Conservation (phyloP, 345 rosid species). For the Citrus hindsii region DNA sequence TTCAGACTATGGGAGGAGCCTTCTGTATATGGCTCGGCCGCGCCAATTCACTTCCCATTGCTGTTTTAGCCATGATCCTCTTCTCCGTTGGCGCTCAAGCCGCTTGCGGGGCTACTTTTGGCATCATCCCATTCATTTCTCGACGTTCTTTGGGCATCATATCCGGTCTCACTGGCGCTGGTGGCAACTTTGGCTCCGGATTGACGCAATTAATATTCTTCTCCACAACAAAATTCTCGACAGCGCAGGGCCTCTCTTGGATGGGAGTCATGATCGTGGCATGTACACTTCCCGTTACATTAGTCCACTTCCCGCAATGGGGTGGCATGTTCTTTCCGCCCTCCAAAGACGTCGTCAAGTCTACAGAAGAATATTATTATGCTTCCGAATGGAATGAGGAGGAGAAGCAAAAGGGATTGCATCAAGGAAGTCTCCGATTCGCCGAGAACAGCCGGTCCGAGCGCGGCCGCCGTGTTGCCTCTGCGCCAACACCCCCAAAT, state of each 20-base stretch:
- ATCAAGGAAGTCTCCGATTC: slow-evolving; percentile 60
- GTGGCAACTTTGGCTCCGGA: slow-evolving; percentile 82
- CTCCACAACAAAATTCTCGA: slow-evolving; percentile 43
- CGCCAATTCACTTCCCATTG: slow-evolving; percentile 61
- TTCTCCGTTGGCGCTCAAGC: slow-evolving; percentile 81
- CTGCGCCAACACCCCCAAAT: slow-evolving; percentile 43
- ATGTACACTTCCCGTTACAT: slow-evolving; percentile 57
- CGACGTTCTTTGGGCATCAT: slow-evolving; percentile 74
- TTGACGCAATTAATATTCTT: slow-evolving; percentile 70
- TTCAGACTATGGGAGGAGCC: slow-evolving; percentile 67
- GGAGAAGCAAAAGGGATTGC: slow-evolving; percentile 56
- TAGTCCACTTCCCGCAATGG: slow-evolving; percentile 81
- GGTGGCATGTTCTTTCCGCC: slow-evolving; percentile 71
- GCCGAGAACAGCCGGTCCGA: slow-evolving; percentile 72
- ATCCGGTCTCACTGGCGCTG: slow-evolving; percentile 72
- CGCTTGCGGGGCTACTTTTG: slow-evolving; percentile 83
- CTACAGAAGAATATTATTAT: slow-evolving; percentile 59
- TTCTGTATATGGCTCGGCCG: slow-evolving; percentile 80
- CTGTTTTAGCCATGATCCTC: slow-evolving; percentile 67
- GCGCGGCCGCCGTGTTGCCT: slow-evolving; percentile 51
- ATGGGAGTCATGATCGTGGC: slow-evolving; percentile 74
- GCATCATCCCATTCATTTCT: slow-evolving; percentile 69
- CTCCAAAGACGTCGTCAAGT: slow-evolving; percentile 36
- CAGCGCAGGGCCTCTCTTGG: slow-evolving; percentile 51
- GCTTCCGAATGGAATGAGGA: slow-evolving; percentile 63